Evolutionary conservation across 495 filamentous ascomycete species (phyloP).

Genomic region (Talaromyces wortmannii): DNA sequence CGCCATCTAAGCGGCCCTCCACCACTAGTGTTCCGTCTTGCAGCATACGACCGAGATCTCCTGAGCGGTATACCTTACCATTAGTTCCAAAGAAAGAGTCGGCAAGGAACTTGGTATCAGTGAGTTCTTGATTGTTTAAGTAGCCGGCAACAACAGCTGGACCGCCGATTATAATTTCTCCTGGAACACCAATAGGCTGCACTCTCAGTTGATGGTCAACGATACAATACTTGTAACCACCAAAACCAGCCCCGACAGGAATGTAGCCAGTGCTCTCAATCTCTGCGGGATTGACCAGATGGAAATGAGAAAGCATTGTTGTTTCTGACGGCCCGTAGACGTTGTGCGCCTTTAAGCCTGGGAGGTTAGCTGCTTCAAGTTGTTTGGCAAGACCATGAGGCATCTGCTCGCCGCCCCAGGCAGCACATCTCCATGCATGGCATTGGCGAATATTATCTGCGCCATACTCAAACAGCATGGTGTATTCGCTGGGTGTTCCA

Average conservation of each 20-base stretch:
- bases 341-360: no score
- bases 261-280: no score
- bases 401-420: slow-evolving; percentile 16
- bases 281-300: no score
- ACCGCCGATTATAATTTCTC: slow-evolving; percentile 30
- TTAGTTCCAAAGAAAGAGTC: slow-evolving; percentile 1
- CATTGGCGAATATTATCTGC: not conserved
- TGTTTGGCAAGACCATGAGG: not conserved
- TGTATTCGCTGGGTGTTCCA: slow-evolving; percentile 37
- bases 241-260: no score
- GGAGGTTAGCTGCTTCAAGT: no score
- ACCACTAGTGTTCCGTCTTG: slow-evolving; percentile 17
- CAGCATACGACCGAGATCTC: slow-evolving; percentile 9
- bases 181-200: slow-evolving; percentile 37
- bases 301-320: no score
- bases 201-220: slow-evolving; percentile 40
- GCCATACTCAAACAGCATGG: slow-evolving; percentile 22
- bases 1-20: slow-evolving; percentile 21
- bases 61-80: slow-evolving; percentile 8
- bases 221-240: slow-evolving; percentile 7
- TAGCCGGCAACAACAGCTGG: slow-evolving; percentile 29
- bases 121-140: slow-evolving; percentile 26
- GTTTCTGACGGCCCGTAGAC: no score
- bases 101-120: slow-evolving; percentile 14
- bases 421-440: not conserved